These are phyloP conservation scores for Sisymbrium altissimum DNA, from an alignment of 345 rosid genomes.

Conservation along the genomic window DNA sequence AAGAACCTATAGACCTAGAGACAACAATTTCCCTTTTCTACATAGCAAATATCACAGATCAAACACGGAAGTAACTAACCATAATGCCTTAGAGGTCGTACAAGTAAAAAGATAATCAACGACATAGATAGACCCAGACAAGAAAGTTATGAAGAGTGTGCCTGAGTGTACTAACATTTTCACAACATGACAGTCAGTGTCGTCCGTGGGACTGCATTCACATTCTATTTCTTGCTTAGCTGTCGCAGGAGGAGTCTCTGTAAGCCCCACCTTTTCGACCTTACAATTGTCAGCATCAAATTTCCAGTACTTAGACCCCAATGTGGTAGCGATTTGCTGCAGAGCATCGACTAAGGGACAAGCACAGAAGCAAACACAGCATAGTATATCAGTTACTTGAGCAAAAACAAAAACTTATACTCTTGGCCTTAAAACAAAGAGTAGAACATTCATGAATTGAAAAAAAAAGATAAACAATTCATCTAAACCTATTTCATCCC, in stretches of 20 bases:
- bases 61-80: neutral
- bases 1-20: neutral
- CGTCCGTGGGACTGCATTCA: constrained; percentile 36
- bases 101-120: neutral
- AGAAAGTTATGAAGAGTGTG: neutral
- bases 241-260: constrained; percentile 30
- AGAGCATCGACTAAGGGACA: constrained; percentile 46
- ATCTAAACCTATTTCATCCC: neutral
- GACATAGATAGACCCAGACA: neutral
- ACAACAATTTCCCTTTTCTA: neutral
- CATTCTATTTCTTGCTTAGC: constrained; percentile 41
- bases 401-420: neutral
- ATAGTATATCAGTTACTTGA: neutral
- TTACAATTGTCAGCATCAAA: constrained; percentile 44
- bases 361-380: constrained; percentile 15
- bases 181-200: constrained; percentile 47
- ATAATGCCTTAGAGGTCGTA: neutral
- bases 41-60: neutral
- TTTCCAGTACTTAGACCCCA: constrained; percentile 50
- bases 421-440: constrained; percentile 13
- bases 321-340: constrained; percentile 33
- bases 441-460: neutral
- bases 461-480: neutral
- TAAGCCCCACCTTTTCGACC: constrained; percentile 36
- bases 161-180: constrained; percentile 39